Conservation (phyloP, 2,329 filamentous ascomycete species). For the Aspergillus felis region DNA sequence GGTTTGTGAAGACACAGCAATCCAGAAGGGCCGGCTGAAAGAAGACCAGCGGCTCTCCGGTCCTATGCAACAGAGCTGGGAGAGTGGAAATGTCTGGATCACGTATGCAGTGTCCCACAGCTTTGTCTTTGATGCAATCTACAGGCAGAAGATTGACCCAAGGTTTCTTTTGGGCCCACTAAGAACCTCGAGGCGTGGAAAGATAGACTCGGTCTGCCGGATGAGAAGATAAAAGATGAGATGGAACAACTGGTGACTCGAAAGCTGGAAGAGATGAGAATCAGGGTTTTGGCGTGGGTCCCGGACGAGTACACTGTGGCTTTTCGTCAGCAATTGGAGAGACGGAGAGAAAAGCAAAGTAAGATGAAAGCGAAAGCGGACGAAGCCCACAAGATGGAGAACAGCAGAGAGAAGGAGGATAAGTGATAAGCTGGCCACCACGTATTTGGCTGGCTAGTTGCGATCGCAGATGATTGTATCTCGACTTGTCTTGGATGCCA, state of each 20-base stretch:
- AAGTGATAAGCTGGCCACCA: too few species aligned
- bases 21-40: constrained; percentile 2
- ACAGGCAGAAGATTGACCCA: background rate
- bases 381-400: too few species aligned
- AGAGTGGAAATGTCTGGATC: constrained; percentile 7
- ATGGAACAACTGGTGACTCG: background rate
- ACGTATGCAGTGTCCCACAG: constrained; percentile 6
- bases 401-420: too few species aligned
- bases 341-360: too few species aligned
- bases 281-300: background rate
- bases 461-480: too few species aligned
- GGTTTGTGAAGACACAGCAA: constrained; percentile 11
- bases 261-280: background rate
- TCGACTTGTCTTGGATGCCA: too few species aligned
- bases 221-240: background rate
- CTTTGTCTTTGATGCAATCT: constrained; percentile 8
- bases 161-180: background rate
- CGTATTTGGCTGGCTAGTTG: too few species aligned
- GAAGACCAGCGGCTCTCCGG: constrained; percentile 14
- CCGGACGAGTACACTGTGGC: background rate
- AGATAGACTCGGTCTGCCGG: background rate
- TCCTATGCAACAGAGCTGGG: constrained; percentile 12
- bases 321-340: too few species aligned
- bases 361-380: too few species aligned
- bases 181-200: background rate